Percentiles rank a stretch among this genome's conserved stretches.
Evolutionary conservation across 2,329 filamentous ascomycete species (phyloP).

Genomic region (Aureobasidium lini): DNA sequence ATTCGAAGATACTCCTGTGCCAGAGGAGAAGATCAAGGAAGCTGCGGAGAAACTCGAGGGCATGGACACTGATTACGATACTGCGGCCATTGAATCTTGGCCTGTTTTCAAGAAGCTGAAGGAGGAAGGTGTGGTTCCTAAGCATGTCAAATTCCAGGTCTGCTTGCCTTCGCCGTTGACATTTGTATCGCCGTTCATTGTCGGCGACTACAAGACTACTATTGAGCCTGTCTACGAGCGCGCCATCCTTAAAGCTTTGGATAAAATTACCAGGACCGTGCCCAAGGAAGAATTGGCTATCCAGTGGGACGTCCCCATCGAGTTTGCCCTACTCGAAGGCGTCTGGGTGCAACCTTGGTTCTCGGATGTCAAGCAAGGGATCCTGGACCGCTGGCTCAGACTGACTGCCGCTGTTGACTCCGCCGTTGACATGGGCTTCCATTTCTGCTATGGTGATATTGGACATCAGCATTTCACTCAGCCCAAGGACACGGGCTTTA

Average conservation of each 20-base stretch:
- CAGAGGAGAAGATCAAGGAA: constrained; percentile 6
- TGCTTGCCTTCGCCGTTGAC: constrained; percentile 24
- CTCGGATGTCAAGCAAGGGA: constrained; percentile 25
- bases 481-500: constrained; percentile 29
- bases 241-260: constrained; percentile 25
- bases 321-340: constrained; percentile 29
- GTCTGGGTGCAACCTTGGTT: constrained; percentile 30
- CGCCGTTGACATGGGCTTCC: constrained; percentile 37
- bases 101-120: constrained; percentile 25
- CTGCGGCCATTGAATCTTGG: constrained; percentile 29
- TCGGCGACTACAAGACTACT: constrained; percentile 20
- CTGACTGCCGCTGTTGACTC: constrained; percentile 27
- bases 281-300: constrained; percentile 30
- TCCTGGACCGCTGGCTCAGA: constrained; percentile 28
- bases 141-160: constrained; percentile 28
- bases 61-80: constrained; percentile 28
- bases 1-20: neutral
- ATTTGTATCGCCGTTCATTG: constrained; percentile 17
- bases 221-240: constrained; percentile 30
- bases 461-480: constrained; percentile 39
- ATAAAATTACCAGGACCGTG: constrained; percentile 26
- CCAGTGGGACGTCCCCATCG: constrained; percentile 29
- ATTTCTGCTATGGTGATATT: constrained; percentile 44
- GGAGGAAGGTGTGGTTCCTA: constrained; percentile 25
- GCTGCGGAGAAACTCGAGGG: constrained; percentile 11